Evolutionary conservation across 2,329 filamentous ascomycete genomes (phyloP).

Genomic region (Penicillium rolfsii): DNA sequence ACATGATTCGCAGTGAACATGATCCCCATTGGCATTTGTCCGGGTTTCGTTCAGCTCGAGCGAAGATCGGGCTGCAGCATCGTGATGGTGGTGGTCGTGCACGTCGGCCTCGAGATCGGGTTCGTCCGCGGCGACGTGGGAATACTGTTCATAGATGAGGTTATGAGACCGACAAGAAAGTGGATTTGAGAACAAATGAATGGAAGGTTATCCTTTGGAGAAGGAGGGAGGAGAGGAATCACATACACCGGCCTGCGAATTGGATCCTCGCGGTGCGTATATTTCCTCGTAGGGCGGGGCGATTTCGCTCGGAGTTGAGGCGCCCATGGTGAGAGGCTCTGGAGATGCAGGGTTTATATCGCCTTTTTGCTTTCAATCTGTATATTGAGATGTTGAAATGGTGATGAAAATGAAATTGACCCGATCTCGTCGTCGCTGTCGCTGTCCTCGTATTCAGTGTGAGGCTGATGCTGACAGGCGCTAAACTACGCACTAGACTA

Average conservation of each 20-base stretch:
- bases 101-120: constrained; percentile 1
- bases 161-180: not conserved
- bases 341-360: too few species aligned
- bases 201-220: too few species aligned
- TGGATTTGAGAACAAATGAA: not conserved
- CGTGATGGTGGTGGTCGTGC: not conserved
- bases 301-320: not conserved
- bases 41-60: not conserved
- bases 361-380: not conserved
- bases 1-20: constrained; percentile 6
- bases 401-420: not conserved
- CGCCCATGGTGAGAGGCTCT: not conserved
- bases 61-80: not conserved
- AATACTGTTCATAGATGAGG: not conserved
- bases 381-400: not conserved
- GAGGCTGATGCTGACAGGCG: not conserved
- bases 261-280: not conserved
- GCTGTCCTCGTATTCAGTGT: not conserved
- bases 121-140: not conserved
- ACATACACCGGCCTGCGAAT: not conserved
- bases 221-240: not conserved
- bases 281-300: constrained; percentile 4
- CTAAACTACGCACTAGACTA: not conserved
- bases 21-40: not conserved
- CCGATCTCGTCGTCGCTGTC: not conserved